These are phyloP conservation scores for Cystobasidium sp. DNA, from an alignment of 1,284 basidiomycete genomes.

Conservation along the genomic window DNA sequence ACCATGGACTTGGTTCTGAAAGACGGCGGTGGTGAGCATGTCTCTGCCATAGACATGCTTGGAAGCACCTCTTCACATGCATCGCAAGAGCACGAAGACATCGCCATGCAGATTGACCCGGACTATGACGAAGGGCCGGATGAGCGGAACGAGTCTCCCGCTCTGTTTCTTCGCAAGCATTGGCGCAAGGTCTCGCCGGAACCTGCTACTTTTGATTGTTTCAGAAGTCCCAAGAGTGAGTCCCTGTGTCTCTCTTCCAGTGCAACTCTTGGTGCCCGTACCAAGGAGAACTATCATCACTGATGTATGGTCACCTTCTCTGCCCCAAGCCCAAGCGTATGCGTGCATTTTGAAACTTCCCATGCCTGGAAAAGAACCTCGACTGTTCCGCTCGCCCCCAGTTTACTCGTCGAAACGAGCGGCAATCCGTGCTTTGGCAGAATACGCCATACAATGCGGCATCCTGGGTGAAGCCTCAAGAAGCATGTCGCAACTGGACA, in stretches of 20 bases:
- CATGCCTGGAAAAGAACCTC: neutral
- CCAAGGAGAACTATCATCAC: neutral
- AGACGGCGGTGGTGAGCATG: neutral
- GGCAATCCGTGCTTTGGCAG: conserved; percentile 23
- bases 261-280: neutral
- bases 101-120: too few species aligned
- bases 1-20: neutral
- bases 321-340: conserved; percentile 14
- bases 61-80: neutral
- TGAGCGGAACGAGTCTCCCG: conserved; percentile 10
- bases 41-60: neutral
- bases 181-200: conserved; percentile 35
- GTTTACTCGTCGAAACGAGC: conserved; percentile 25
- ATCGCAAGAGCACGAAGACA: too few species aligned
- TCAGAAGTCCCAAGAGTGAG: conserved; percentile 30
- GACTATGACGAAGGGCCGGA: conserved; percentile 19
- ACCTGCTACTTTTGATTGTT: conserved; percentile 18
- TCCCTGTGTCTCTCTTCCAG: neutral
- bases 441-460: conserved; percentile 24
- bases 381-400: conserved; percentile 8
- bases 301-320: neutral
- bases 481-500: conserved; percentile 30
- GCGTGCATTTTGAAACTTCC: conserved; percentile 26
- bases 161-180: conserved; percentile 34
- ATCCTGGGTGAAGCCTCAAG: conserved; percentile 14